phyloP scores from a whole-genome alignment of 495 filamentous ascomycete genomes.

The Pyrenula aspistea region DNA sequence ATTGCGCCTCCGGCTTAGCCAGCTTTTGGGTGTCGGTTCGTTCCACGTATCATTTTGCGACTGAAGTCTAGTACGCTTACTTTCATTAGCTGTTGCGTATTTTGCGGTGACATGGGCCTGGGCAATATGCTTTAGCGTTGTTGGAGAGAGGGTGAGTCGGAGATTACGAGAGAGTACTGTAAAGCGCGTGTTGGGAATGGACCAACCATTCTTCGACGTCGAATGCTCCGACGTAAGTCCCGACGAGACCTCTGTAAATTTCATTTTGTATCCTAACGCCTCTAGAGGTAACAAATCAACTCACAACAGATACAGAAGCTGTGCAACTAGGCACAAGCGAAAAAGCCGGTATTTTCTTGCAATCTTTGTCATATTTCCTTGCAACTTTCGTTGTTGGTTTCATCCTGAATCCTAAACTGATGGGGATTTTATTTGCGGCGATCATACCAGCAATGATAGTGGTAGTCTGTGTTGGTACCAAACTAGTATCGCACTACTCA shows the following conservation, averaged over 20 bases:
- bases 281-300: constrained; percentile 48
- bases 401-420: constrained; percentile 36
- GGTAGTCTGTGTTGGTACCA: constrained; percentile 44
- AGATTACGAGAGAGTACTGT: constrained; percentile 49
- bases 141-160: constrained; percentile 48
- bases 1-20: neutral
- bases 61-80: neutral
- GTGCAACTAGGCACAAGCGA: constrained; percentile 54
- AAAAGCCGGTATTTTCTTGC: constrained; percentile 51
- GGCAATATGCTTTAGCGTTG: constrained; percentile 43
- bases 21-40: neutral
- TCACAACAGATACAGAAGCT: constrained; percentile 47
- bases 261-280: constrained; percentile 32
- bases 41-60: neutral
- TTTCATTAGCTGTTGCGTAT: neutral
- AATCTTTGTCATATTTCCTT: constrained; percentile 47
- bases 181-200: constrained; percentile 42
- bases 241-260: too few relatives aligned
- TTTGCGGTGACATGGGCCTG: neutral
- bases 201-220: constrained; percentile 47
- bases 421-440: constrained; percentile 16
- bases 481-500: neutral
- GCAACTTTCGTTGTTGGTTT: constrained; percentile 54
- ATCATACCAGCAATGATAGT: constrained; percentile 48
- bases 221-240: constrained; percentile 9